Evolutionary conservation across 2,329 filamentous ascomycete species (phyloP), one percentile per base, ranked within the genome.

Genomic region (Ascochyta koolunga): DNA sequence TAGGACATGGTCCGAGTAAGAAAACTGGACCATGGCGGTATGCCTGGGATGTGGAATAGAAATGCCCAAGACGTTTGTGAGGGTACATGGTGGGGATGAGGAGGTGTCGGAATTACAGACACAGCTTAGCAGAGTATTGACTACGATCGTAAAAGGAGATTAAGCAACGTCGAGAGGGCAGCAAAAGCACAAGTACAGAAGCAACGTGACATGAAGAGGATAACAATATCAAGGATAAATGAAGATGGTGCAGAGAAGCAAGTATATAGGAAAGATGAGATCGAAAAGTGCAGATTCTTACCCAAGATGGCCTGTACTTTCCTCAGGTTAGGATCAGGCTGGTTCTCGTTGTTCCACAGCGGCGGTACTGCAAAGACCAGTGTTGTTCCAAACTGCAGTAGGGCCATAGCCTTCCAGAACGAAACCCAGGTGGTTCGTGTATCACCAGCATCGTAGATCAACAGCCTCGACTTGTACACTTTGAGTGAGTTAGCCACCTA

Each of bases 381-480:
- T 2, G 66, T 65, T 4, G 67, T 66, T 18, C 69, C 69, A 24
- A 74, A 75, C 25, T 75, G 67, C 22, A 74, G 58, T 25, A 76
- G 31, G 3, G 70, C 69, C 37, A 68, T 66, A 22, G 68, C 67
- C 58, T 76, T 76, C 67, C 70, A 73, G 46, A 74, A 73, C 16
- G 64, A 62, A 15, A 76, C 67, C 60, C 64, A 75, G 4, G 70
- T 63, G 7, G 70, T 71, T 32, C 72, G 71, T 10, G 67, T 65
- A 19, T 72, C 68, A 27, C 73, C 73, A 7, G 73, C 71, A 60
- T 75, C 65, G 48, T 76, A 76, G 22, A 76, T 74, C 38, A 71
- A 49, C 6, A 76, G 57, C 13, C 58, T 50, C 49, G 63, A 56
- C 41, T 61, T 41, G 64, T 69, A 65, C 67, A 70, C 59, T 64